These are phyloP conservation scores for Talaromyces sp. DNA, from an alignment of 2,329 filamentous ascomycete species.

Conservation along the genomic window DNA sequence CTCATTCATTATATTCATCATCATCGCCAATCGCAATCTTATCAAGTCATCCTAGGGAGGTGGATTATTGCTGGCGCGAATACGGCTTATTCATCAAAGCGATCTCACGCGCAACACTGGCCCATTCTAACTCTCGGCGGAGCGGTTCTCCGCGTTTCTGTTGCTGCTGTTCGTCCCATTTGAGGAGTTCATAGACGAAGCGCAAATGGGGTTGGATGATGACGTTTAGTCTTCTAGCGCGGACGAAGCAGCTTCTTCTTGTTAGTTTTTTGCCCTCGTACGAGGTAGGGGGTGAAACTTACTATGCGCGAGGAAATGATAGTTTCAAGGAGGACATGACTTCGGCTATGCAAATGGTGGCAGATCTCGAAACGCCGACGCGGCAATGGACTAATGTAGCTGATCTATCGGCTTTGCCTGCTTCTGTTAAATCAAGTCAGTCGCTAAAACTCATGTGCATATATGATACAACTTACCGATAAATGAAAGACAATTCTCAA, in stretches of 20 bases:
- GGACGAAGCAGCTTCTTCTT: constrained; percentile 70
- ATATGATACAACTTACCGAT: constrained; percentile 64
- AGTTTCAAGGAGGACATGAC: constrained; percentile 80
- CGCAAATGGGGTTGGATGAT: constrained; percentile 96
- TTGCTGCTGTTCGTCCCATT: constrained; percentile 86
- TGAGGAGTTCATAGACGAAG: constrained; percentile 87
- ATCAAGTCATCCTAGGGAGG: background rate
- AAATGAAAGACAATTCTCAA: constrained; percentile 80
- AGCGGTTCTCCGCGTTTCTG: constrained; percentile 53
- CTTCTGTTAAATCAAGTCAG: constrained; percentile 53
- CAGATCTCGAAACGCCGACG: constrained; percentile 90
- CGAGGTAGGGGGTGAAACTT: constrained; percentile 29
- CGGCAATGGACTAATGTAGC: constrained; percentile 94
- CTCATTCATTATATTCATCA: background rate
- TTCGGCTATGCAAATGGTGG: constrained; percentile 98
- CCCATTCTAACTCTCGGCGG: constrained; percentile 85
- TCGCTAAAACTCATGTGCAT: background rate
- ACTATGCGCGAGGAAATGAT: constrained; percentile 87
- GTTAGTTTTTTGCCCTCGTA: background rate
- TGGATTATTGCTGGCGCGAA: constrained; percentile 54
- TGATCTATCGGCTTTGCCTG: constrained; percentile 69
- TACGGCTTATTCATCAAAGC: constrained; percentile 96
- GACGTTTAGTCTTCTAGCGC: constrained; percentile 87
- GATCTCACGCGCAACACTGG: constrained; percentile 81
- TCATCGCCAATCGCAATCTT: background rate